These are phyloP conservation scores for Penicillium salamii DNA, from an alignment of 495 filamentous ascomycete species.

Conservation along the genomic window DNA sequence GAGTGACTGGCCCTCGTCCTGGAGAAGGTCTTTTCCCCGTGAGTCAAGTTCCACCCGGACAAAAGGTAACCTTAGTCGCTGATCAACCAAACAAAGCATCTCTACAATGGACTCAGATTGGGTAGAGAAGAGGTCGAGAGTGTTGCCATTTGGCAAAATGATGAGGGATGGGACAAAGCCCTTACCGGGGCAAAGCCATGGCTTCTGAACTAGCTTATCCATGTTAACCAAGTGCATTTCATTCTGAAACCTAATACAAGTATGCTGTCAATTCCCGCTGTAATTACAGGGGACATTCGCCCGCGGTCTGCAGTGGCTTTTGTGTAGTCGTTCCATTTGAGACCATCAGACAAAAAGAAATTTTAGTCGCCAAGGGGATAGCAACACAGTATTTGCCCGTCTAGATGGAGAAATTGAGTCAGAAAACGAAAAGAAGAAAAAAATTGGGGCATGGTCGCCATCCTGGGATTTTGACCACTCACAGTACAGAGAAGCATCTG, in stretches of 20 bases:
- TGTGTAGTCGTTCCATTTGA: too few species aligned
- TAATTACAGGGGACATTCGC: too few species aligned
- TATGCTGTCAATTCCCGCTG: background rate
- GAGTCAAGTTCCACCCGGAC: constrained; percentile 13
- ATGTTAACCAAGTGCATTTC: constrained; percentile 3
- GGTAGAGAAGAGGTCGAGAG: constrained; percentile 45
- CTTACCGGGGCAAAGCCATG: constrained; percentile 37
- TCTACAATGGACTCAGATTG: constrained; percentile 45
- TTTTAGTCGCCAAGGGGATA: constrained; percentile 44
- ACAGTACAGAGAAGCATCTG: constrained; percentile 54
- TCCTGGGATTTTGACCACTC: constrained; percentile 10
- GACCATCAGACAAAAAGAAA: too few species aligned
- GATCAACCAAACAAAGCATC: constrained; percentile 25
- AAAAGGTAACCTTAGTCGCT: background rate
- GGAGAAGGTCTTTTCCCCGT: constrained; percentile 47
- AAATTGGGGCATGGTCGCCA: background rate
- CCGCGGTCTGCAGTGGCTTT: too few species aligned
- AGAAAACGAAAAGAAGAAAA: background rate
- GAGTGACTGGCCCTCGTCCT: constrained; percentile 38
- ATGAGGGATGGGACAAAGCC: constrained; percentile 43
- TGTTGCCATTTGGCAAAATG: constrained; percentile 43
- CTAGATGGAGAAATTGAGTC: constrained; percentile 6
- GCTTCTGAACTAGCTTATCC: constrained; percentile 30
- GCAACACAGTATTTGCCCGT: constrained; percentile 53
- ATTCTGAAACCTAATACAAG: constrained; percentile 5